Conservation (phyloP, 2,329 filamentous ascomycete genomes). For the Didymella pomorum region DNA sequence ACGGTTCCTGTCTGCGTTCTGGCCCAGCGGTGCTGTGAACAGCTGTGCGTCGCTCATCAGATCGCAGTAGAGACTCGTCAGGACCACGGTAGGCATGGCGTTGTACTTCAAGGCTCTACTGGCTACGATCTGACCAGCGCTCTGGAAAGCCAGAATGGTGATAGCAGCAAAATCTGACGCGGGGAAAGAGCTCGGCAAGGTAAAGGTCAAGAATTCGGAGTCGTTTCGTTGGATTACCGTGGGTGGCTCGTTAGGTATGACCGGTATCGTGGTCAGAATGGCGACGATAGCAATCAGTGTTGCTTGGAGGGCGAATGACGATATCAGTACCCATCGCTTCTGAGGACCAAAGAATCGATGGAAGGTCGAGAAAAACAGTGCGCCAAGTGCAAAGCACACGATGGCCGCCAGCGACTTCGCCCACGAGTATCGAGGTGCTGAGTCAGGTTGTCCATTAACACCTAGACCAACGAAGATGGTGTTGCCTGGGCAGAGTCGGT, state of each 20-base stretch:
- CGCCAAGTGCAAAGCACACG: constrained; percentile 62
- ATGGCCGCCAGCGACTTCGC: constrained; percentile 42
- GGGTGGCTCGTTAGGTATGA: constrained; percentile 31
- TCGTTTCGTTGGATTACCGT: constrained; percentile 53
- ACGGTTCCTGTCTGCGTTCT: constrained; percentile 61
- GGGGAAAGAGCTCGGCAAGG: constrained; percentile 32
- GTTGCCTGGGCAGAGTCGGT: constrained; percentile 57
- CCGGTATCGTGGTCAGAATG: constrained; percentile 56
- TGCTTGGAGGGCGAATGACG: constrained; percentile 61
- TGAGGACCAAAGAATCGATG: constrained; percentile 64
- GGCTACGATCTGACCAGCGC: constrained; percentile 62
- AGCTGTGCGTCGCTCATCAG: constrained; percentile 61
- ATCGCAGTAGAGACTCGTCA: constrained; percentile 65
- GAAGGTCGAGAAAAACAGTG: constrained; percentile 58
- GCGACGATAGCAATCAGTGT: constrained; percentile 62
- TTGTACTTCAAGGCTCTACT: constrained; percentile 61
- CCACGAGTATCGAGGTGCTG: constrained; percentile 50
- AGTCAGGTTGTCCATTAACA: constrained; percentile 60
- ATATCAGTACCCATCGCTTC: constrained; percentile 55
- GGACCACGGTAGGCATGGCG: constrained; percentile 63
- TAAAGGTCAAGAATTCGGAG: constrained; percentile 42
- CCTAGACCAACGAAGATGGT: constrained; percentile 70
- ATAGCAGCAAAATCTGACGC: constrained; percentile 53
- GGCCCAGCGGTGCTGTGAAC: constrained; percentile 49
- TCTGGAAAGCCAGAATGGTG: constrained; percentile 61